phyloP scores from a whole-genome alignment of 2,329 filamentous ascomycete genomes.

The Coniochaeta ligniaria region DNA sequence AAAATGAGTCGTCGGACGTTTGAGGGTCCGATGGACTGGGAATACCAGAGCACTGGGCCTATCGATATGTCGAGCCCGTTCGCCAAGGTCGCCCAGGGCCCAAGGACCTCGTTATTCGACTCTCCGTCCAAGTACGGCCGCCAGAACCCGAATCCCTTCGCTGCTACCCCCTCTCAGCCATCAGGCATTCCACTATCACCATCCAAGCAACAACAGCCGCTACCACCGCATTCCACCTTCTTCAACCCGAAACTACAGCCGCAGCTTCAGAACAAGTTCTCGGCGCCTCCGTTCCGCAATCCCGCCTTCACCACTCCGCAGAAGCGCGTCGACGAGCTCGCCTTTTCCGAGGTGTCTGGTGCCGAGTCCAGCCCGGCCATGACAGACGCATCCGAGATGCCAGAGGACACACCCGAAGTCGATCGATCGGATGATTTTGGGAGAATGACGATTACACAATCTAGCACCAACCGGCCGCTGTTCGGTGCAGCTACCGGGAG shows the following conservation, averaged over 20 bases:
- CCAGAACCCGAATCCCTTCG: slow-evolving; percentile 17
- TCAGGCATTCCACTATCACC: slow-evolving; percentile 12
- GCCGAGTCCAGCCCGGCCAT: slow-evolving; percentile 53
- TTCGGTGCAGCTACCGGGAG: slow-evolving; percentile 36
- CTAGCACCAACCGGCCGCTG: slow-evolving; percentile 36
- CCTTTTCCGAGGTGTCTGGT: slow-evolving; percentile 48
- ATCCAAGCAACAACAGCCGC: slow-evolving; percentile 24
- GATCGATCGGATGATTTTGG: slow-evolving; percentile 34
- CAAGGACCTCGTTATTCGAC: slow-evolving; percentile 20
- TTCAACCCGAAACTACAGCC: slow-evolving; percentile 38
- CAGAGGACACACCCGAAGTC: slow-evolving; percentile 43
- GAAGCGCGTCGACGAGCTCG: slow-evolving; percentile 45
- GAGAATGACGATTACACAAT: slow-evolving; percentile 39
- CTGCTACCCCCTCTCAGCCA: background rate
- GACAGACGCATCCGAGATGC: slow-evolving; percentile 49
- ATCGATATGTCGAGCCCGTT: slow-evolving; percentile 57
- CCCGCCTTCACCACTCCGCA: slow-evolving; percentile 59
- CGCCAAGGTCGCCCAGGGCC: slow-evolving; percentile 39
- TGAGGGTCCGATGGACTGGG: slow-evolving; percentile 61
- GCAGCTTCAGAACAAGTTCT: slow-evolving; percentile 30
- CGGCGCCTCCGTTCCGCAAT: slow-evolving; percentile 51
- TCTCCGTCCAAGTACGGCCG: slow-evolving; percentile 15
- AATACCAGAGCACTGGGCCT: slow-evolving; percentile 51
- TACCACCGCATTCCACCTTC: slow-evolving; percentile 33
- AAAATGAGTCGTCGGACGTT: slow-evolving; percentile 47